Conservation (phyloP, 23 red algal species). For the Pyropia haitanensis region DNA sequence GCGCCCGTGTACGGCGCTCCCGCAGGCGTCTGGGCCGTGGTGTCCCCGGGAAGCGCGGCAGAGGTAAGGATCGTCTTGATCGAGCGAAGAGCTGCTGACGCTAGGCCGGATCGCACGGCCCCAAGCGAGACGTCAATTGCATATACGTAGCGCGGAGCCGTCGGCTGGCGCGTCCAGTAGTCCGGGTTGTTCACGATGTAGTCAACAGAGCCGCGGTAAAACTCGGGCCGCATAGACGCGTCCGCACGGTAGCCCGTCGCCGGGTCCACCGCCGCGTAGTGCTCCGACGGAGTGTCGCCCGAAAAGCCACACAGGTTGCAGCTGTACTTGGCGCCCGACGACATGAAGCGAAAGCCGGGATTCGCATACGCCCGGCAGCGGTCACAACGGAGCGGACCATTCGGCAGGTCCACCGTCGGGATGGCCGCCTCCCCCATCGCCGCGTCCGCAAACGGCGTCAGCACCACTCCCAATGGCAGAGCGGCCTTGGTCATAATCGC, state of each 20-base stretch:
- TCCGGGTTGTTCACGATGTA: constrained; percentile 72
- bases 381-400: constrained; percentile 79
- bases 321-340: constrained; percentile 67
- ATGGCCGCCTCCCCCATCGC: constrained; percentile 31
- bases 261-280: constrained; percentile 58
- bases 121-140: constrained; percentile 60
- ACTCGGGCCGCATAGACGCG: constrained; percentile 50
- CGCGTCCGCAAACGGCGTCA: constrained; percentile 57
- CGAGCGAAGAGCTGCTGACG: constrained; percentile 44
- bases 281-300: constrained; percentile 62
- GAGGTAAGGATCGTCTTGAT: constrained; percentile 47
- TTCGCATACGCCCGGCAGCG: constrained; percentile 94
- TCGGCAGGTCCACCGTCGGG: constrained; percentile 47
- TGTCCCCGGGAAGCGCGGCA: constrained; percentile 24
- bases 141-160: constrained; percentile 62
- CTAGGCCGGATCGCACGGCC: constrained; percentile 44
- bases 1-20: constrained; percentile 19
- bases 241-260: constrained; percentile 72
- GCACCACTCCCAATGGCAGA: constrained; percentile 47
- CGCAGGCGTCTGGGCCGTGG: not conserved
- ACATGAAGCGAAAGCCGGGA: constrained; percentile 78
- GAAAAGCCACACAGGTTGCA: constrained; percentile 85
- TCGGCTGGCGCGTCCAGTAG: constrained; percentile 53
- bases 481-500: constrained; percentile 30
- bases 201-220: constrained; percentile 82